Conservation (phyloP, 306 rosid species). For the Luffa aegyptiaca region DNA sequence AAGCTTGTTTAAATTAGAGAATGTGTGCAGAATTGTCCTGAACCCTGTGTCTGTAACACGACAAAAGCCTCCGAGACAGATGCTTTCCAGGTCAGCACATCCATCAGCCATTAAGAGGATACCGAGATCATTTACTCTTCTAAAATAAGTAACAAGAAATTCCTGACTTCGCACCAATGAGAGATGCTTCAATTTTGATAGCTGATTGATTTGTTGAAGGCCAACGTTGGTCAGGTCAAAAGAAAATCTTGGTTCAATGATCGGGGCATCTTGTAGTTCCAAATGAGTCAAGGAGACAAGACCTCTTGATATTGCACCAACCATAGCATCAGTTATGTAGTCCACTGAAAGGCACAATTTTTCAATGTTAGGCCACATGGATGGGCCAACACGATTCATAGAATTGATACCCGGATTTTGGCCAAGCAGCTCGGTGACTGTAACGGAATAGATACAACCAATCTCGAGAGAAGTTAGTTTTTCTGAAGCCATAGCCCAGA, state of each 20-base stretch:
- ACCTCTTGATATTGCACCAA: conserved; percentile 56
- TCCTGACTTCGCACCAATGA: conserved; percentile 85
- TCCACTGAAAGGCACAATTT: conserved; percentile 81
- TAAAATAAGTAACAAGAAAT: conserved; percentile 48
- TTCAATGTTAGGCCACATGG: conserved; percentile 58
- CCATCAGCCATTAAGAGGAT: conserved; percentile 86
- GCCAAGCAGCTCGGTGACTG: conserved; percentile 76
- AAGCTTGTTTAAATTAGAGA: conserved; percentile 65
- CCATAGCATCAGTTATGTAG: conserved; percentile 81
- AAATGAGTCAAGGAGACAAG: conserved; percentile 59
- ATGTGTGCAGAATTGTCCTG: conserved; percentile 80
- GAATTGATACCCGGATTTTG: conserved; percentile 43
- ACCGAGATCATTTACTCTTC: conserved; percentile 83
- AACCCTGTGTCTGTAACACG: conserved; percentile 97
- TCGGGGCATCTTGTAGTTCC: conserved; percentile 89
- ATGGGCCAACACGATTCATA: conserved; percentile 31
- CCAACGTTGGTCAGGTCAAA: conserved; percentile 78
- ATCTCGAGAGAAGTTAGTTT: conserved; percentile 78
- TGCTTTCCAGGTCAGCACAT: conserved; percentile 73
- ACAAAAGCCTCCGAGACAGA: conserved; percentile 89
- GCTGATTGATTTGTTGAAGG: conserved; percentile 83
- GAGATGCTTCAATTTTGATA: conserved; percentile 66
- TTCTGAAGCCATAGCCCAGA: conserved; percentile 76
- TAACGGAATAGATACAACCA: conserved; percentile 70
- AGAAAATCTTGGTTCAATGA: conserved; percentile 63